Evolutionary conservation across 2,329 filamentous ascomycete genomes (phyloP).

Genomic region (Phialophora tarda): DNA sequence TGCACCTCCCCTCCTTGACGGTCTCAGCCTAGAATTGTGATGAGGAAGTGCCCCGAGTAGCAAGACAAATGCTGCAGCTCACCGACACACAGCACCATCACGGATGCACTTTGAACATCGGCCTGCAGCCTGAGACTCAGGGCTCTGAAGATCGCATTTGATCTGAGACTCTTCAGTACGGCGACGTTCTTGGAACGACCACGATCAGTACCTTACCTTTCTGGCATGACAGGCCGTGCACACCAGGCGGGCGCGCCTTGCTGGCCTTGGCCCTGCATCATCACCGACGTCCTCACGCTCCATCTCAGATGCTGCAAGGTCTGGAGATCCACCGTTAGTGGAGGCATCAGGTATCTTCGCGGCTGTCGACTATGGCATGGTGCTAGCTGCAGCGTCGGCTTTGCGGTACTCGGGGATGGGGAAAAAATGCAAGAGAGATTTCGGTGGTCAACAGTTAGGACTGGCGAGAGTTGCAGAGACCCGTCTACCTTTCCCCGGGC

Average conservation of each 20-base stretch:
- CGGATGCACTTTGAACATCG: not conserved
- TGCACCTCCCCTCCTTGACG: not conserved
- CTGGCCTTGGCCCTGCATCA: not conserved
- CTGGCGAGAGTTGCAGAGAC: not conserved
- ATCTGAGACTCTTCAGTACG: not conserved
- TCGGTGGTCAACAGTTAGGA: not conserved
- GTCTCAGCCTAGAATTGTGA: not conserved
- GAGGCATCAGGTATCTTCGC: not conserved
- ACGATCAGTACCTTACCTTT: constrained; percentile 1
- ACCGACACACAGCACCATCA: not conserved
- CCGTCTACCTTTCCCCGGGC: not conserved
- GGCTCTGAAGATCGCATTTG: constrained; percentile 1
- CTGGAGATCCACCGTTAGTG: not conserved
- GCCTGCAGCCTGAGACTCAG: not conserved
- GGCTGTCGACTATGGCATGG: not conserved
- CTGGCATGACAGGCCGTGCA: not conserved
- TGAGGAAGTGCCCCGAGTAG: not conserved
- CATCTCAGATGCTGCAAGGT: not conserved
- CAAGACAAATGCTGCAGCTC: not conserved
- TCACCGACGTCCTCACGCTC: not conserved
- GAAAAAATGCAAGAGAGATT: not conserved
- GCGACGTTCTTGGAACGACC: not conserved
- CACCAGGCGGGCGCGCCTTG: not conserved
- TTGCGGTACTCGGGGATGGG: not conserved
- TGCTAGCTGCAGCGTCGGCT: not conserved